These are phyloP conservation scores for Volvariella volvacea DNA, from an alignment of 1,284 basidiomycete species.

Conservation along the genomic window DNA sequence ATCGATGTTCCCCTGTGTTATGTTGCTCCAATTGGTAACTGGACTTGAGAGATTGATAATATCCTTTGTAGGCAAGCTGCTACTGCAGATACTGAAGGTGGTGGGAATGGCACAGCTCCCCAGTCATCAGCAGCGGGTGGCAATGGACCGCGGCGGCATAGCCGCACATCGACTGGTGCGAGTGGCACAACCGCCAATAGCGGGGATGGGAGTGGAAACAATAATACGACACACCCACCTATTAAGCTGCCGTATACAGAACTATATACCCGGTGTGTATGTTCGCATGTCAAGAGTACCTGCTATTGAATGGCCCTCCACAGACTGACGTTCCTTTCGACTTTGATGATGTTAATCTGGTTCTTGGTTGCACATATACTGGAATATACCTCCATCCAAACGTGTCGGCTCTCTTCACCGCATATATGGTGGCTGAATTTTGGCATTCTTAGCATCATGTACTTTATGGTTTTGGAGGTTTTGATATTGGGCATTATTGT, in stretches of 20 bases:
- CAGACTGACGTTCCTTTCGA: constrained; percentile 58
- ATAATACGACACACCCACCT: not conserved
- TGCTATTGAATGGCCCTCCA: not conserved
- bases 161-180: not conserved
- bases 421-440: constrained; percentile 82
- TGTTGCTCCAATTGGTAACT: too few species aligned
- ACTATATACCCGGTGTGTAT: constrained; percentile 29
- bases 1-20: constrained; percentile 4
- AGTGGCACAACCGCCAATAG: not conserved
- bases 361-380: constrained; percentile 74
- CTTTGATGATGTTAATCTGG: constrained; percentile 68
- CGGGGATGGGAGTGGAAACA: not conserved
- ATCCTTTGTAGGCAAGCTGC: constrained; percentile 11
- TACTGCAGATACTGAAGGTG: constrained; percentile 14
- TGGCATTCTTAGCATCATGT: constrained; percentile 71
- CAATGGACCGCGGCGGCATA: not conserved
- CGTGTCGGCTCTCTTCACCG: constrained; percentile 63
- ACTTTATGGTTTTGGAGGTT: constrained; percentile 69
- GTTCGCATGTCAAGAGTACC: not conserved
- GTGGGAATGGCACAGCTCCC: constrained; percentile 8
- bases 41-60: not conserved
- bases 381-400: constrained; percentile 64
- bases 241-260: constrained; percentile 17
- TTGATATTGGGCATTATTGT: constrained; percentile 65
- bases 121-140: too few species aligned